Evolutionary conservation across 108 stramenopile species (phyloP), one percentile per base, ranked within the genome.

Genomic region (Nannochloropsis granulata): DNA sequence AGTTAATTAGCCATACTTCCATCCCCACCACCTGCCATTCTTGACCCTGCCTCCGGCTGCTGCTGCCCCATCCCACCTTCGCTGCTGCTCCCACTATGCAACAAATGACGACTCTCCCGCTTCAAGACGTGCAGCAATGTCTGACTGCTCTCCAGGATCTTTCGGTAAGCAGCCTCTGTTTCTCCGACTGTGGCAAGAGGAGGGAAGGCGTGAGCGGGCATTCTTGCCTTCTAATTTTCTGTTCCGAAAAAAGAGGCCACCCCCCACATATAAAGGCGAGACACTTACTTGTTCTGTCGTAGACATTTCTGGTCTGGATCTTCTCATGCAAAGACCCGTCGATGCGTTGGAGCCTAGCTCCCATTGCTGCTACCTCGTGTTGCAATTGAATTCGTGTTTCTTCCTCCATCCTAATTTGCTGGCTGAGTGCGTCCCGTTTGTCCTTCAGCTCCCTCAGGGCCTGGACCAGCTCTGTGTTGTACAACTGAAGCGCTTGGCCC

Each of bases 81-180:
- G 34, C 34, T 34, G 34, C 34, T 34, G 34, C 34, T 34, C 34
- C 34, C 34, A 34, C 34, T 34, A 34, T 5, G 96, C 46, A 44
- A 79, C 24, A 92, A 71, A 84, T 85, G 87, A 56, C 81, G 44
- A 16, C 91, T 92, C 84, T 94, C 94, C 23, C 94, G 88, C 85
- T 92, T 92, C 81, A 94, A 92, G 9, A 94, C 94, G 82, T 94
- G 92, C 26, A 95, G 90, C 25, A 95, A 85, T 0, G 93, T 95
- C 79, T 93, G 92, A 42, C 92, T 93, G n/a, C 88, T 89, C 87
- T 95, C 94, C 44, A 94, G 85, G 42, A 95, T 95, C 91, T 95
- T 94, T 92, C 93, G 93, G 85, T 95, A 93, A 8, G 93, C 93
- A 13, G 92, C 81, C 85, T 80, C 80, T 24, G 24, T 24, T 14